These are phyloP conservation scores for Crithidia mellificae DNA, from an alignment of 208 protist species.

Conservation along the genomic window DNA sequence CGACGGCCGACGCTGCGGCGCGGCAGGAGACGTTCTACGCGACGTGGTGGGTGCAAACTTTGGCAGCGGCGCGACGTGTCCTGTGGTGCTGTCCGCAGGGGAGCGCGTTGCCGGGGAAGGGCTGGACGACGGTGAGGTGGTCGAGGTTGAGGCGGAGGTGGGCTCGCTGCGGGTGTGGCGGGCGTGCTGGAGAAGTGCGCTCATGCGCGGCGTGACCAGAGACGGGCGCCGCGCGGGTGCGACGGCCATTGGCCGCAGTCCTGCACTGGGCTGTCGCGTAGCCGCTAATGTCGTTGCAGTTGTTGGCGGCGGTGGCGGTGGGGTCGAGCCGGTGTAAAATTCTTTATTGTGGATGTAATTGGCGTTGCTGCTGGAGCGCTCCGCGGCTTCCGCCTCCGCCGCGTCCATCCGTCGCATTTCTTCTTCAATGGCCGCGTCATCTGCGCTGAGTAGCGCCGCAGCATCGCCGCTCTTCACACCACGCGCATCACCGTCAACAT, in stretches of 20 bases:
- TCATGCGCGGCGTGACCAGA: background rate
- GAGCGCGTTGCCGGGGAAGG: background rate
- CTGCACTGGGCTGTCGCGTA: background rate
- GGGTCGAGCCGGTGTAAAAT: too few species aligned
- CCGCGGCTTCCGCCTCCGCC: background rate
- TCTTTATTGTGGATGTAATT: too few species aligned
- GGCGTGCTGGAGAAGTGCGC: constrained; percentile 3
- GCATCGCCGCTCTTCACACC: background rate
- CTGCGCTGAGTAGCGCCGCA: background rate
- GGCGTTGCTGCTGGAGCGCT: too few species aligned
- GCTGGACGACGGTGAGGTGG: background rate
- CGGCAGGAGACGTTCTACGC: background rate
- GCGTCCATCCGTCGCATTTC: background rate
- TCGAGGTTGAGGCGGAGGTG: background rate
- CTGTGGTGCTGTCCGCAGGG: background rate
- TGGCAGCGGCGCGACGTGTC: too few species aligned
- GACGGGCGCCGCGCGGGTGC: constrained; percentile 10
- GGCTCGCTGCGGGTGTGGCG: background rate
- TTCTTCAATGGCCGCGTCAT: background rate
- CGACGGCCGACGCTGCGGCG: background rate
- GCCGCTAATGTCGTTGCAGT: too few species aligned
- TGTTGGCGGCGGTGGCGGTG: too few species aligned
- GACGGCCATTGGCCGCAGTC: constrained; percentile 4
- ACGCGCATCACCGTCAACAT: background rate
- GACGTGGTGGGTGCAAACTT: too few species aligned